phyloP scores from a whole-genome alignment of 306 rosid genomes.

The Gleditsia sinensis region DNA sequence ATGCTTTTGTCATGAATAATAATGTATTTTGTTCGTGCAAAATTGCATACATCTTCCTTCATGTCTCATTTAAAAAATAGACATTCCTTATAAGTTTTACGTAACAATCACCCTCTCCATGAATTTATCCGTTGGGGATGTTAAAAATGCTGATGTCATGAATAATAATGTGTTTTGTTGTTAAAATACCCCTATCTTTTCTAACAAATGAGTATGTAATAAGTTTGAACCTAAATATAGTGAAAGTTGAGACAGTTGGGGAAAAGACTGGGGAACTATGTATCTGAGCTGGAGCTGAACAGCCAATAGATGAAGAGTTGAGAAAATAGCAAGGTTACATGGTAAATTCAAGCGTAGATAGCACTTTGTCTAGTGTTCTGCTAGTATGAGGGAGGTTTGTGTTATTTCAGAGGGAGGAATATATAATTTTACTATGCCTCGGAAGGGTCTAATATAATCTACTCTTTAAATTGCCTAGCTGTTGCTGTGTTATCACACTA shows the following conservation, averaged over 20 bases:
- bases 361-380: neutral
- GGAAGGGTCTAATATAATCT: neutral
- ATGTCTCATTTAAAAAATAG: too few relatives aligned
- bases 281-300: neutral
- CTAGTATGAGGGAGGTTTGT: neutral
- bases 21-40: too few relatives aligned
- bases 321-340: too few relatives aligned
- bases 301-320: neutral
- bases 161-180: neutral
- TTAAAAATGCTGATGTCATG: neutral
- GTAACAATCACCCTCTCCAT: too few relatives aligned
- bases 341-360: neutral
- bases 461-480: neutral
- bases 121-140: too few relatives aligned
- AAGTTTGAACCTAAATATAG: neutral
- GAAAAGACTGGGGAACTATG: neutral
- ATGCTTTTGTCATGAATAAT: too few relatives aligned
- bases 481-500: neutral
- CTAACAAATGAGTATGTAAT: neutral
- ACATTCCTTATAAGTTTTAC: too few relatives aligned
- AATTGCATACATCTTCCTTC: too few relatives aligned
- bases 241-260: neutral
- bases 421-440: neutral
- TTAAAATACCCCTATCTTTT: neutral
- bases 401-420: neutral